phyloP scores from a whole-genome alignment of 2,329 filamentous ascomycete genomes.

The Nemania diffusa region DNA sequence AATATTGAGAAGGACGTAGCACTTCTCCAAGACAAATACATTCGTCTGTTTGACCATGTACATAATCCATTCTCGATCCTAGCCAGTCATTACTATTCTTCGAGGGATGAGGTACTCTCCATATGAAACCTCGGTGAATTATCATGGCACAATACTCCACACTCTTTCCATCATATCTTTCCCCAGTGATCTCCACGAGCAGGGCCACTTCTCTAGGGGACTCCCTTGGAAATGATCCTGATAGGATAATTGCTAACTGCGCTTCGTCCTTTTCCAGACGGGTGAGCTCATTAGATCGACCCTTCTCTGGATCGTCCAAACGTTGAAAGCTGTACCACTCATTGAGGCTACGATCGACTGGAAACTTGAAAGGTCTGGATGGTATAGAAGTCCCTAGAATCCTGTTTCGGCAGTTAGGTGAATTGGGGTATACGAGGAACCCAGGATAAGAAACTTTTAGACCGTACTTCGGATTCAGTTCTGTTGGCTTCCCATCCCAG shows the following conservation, averaged over 20 bases:
- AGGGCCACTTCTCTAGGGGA: not conserved
- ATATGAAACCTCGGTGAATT: not conserved
- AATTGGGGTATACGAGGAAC: not conserved
- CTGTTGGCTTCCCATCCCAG: no score
- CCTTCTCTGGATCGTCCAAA: not conserved
- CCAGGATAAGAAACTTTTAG: no score
- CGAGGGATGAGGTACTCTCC: not conserved
- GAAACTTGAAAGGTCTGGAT: not conserved
- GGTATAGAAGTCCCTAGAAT: not conserved
- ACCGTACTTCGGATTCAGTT: no score
- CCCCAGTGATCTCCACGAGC: not conserved
- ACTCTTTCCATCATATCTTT: not conserved
- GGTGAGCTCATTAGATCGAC: not conserved
- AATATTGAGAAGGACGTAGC: not conserved
- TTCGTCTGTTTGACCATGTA: not conserved
- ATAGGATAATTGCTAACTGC: slow-evolving; percentile 2
- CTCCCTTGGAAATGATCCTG: slow-evolving; percentile 1
- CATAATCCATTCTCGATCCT: not conserved
- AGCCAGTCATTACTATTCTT: not conserved
- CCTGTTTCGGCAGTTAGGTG: not conserved
- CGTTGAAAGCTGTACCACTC: slow-evolving; percentile 3
- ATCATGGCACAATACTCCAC: not conserved
- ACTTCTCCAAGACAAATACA: not conserved
- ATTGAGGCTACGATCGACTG: slow-evolving; percentile 3
- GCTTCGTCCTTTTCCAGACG: not conserved